A percentile compares a stretch with the other conserved stretches of the same genome.
These are phyloP conservation scores for apple (Malus domestica) DNA, from an alignment of 306 rosid species.

Conservation along the genomic window DNA sequence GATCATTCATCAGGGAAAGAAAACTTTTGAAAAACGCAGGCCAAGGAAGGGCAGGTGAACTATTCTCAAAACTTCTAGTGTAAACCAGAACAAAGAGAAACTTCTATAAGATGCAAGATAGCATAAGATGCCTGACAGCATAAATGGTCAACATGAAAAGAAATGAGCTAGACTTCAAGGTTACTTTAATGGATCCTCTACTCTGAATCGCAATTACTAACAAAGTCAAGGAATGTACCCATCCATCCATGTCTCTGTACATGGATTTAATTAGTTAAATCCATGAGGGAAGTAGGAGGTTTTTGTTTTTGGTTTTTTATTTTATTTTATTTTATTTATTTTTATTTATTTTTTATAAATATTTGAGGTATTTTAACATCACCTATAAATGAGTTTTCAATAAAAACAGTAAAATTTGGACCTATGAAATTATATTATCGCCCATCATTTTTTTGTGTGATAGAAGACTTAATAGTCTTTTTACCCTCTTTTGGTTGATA, in stretches of 20 bases:
- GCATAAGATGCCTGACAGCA: neutral
- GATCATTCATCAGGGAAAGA: constrained; percentile 25
- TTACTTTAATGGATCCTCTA: neutral
- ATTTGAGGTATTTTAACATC: too few relatives aligned
- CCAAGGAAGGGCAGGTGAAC: neutral
- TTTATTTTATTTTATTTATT: too few relatives aligned
- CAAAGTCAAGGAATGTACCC: neutral
- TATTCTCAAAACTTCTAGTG: neutral
- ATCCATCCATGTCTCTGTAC: neutral
- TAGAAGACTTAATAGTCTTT: too few relatives aligned
- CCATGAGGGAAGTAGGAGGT: too few relatives aligned
- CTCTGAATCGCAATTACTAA: neutral
- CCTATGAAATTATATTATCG: too few relatives aligned
- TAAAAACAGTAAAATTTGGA: too few relatives aligned
- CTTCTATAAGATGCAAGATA: neutral
- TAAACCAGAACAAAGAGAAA: neutral
- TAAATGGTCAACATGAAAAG: neutral
- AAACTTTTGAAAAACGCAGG: constrained; percentile 1
- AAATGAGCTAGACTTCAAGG: neutral
- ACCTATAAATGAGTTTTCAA: too few relatives aligned
- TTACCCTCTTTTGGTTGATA: too few relatives aligned
- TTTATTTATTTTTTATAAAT: too few relatives aligned
- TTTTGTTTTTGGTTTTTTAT: too few relatives aligned
- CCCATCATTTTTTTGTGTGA: too few relatives aligned
- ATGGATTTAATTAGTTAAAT: too few relatives aligned